Evolutionary conservation across 1,284 basidiomycete genomes (phyloP).

Genomic region (Puccinia triticina): DNA sequence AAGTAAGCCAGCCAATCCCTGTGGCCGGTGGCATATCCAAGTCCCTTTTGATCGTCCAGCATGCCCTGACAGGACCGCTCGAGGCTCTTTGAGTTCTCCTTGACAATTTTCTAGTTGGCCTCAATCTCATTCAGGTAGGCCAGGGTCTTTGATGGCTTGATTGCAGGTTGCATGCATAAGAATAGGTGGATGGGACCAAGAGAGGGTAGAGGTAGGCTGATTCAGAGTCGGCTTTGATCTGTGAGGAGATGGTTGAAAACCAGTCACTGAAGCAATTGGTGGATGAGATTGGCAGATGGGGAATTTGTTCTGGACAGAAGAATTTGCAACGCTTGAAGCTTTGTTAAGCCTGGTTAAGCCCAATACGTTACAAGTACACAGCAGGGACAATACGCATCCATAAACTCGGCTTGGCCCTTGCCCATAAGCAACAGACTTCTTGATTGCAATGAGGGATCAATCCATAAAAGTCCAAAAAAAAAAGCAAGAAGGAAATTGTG

Average conservation of each 20-base stretch:
- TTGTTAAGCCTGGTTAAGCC: too few relatives aligned
- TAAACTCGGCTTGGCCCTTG: too few relatives aligned
- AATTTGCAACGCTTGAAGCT: background rate
- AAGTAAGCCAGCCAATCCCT: constrained; percentile 81
- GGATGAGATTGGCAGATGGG: constrained; percentile 74
- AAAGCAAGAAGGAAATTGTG: too few relatives aligned
- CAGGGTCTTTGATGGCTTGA: constrained; percentile 70
- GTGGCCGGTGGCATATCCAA: constrained; percentile 77
- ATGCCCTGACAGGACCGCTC: constrained; percentile 86
- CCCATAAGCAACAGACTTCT: too few relatives aligned
- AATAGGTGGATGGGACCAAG: constrained; percentile 71
- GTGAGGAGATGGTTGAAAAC: constrained; percentile 81
- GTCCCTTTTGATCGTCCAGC: constrained; percentile 80
- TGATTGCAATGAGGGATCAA: too few relatives aligned
- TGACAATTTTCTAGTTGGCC: constrained; percentile 77
- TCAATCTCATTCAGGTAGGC: constrained; percentile 76
- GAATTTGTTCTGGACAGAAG: constrained; percentile 63
- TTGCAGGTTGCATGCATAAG: constrained; percentile 73
- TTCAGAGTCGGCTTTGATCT: constrained; percentile 86
- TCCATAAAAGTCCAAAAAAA: too few relatives aligned
- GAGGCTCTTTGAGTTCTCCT: constrained; percentile 80
- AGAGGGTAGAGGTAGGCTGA: constrained; percentile 83
- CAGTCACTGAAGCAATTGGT: constrained; percentile 94
- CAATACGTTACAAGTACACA: too few relatives aligned
- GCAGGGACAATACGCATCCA: too few relatives aligned